These are phyloP conservation scores for Crithidia thermophila DNA, from an alignment of 208 protist genomes.

Conservation along the genomic window DNA sequence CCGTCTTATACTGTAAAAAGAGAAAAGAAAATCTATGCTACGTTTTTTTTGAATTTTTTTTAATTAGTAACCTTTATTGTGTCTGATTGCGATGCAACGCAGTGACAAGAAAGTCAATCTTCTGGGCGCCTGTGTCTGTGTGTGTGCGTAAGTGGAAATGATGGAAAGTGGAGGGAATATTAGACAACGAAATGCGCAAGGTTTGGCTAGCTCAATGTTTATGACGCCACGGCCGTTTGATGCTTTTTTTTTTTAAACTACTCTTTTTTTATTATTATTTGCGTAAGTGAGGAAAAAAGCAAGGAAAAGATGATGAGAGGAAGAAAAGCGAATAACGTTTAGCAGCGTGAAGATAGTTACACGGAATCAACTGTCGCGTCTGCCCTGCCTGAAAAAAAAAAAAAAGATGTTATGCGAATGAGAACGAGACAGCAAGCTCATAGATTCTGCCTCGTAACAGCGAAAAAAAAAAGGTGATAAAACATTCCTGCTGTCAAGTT, in stretches of 20 bases:
- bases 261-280: background rate
- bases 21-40: background rate
- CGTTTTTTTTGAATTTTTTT: background rate
- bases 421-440: too few species aligned
- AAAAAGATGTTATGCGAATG: too few species aligned
- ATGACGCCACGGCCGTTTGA: too few species aligned
- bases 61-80: background rate
- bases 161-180: background rate
- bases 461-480: too few species aligned
- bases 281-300: background rate
- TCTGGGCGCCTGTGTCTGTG: background rate
- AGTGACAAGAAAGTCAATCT: too few species aligned
- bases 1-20: background rate
- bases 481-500: too few species aligned
- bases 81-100: background rate
- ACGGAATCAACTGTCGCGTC: too few species aligned
- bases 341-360: too few species aligned
- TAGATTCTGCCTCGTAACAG: too few species aligned
- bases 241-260: background rate
- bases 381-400: too few species aligned
- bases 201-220: too few species aligned
- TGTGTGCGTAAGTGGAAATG: background rate
- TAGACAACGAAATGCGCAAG: too few species aligned
- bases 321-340: background rate
- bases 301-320: background rate